Evolutionary conservation across 2,329 filamentous ascomycete species (phyloP), one percentile per base, ranked within the genome.

Genomic region (Parastagonospora nodorum): DNA sequence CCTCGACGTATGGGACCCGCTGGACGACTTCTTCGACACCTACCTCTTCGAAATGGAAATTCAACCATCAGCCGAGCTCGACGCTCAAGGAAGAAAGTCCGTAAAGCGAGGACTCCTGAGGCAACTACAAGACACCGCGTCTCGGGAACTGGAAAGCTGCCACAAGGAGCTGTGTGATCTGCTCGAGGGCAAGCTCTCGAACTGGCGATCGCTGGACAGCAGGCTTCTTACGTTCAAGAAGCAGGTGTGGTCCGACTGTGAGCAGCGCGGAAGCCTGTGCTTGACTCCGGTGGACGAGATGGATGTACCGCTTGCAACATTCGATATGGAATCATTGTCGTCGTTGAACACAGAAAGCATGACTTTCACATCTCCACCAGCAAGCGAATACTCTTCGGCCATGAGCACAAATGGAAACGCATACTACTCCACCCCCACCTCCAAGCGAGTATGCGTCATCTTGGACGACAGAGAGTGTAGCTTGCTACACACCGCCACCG

Each of bases 31-130:
- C 16, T 19, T 47, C 16, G 45, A 47, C 29, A 47, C 45, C 29
- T 47, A 47, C 31, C n/a, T 41, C 16, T 47, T 47, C 19, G 45
- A 47, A n/a, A 47, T 47, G 45, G 45, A 47, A 16, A 15, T 41
- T 6, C 45, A 47, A 15, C 45, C 45, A 36, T 14, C 33, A 27
- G 15, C 28, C 16, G 29, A 27, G 9, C 19, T 35, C 2, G 30
- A 41, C n/a, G 30, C 45, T 2, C 28, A 30, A n/a, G 37, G 15
- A 15, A 32, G 45, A 28, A 47, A 47, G 29, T 9, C 35, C 16
- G 37, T 47, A 7, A 47, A 47, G 37, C 37, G 45, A 7, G 45
- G 45, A 5, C 29, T 47, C 11, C 31, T 47, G 3, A 41, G 30
- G 15, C 45, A 47, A 30, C 36, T 47, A n/a, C 45, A 47, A 27